Conservation (phyloP, 2,329 filamentous ascomycete genomes). For the Sphaerostilbella broomeana region DNA sequence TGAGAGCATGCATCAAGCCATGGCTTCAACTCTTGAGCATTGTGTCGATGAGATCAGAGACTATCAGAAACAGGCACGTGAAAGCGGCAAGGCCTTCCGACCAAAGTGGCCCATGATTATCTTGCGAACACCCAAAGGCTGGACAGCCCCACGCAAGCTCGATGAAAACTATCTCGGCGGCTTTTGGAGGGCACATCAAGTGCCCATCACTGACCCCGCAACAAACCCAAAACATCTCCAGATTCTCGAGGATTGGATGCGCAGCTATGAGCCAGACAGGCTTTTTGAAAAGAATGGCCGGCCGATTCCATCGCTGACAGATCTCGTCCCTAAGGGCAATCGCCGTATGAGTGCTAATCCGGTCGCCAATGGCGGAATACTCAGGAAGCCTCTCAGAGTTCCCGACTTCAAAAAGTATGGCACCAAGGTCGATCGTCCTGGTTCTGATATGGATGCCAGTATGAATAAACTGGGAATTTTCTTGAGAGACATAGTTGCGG, state of each 20-base stretch:
- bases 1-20: slow-evolving; percentile 72
- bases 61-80: slow-evolving; percentile 65
- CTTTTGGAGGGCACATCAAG: slow-evolving; percentile 75
- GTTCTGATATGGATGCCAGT: slow-evolving; percentile 49
- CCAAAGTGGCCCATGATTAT: slow-evolving; percentile 75
- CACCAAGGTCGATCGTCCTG: slow-evolving; percentile 55
- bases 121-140: slow-evolving; percentile 71
- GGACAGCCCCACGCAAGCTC: slow-evolving; percentile 68
- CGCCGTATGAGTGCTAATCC: slow-evolving; percentile 73
- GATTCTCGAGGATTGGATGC: slow-evolving; percentile 70
- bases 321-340: slow-evolving; percentile 57
- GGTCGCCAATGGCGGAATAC: slow-evolving; percentile 62
- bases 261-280: slow-evolving; percentile 65
- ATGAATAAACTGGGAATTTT: slow-evolving; percentile 66
- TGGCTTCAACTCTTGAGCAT: slow-evolving; percentile 69
- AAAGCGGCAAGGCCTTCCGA: slow-evolving; percentile 61
- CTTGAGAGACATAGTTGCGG: slow-evolving; percentile 59
- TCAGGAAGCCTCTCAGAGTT: slow-evolving; percentile 61
- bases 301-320: slow-evolving; percentile 55
- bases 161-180: slow-evolving; percentile 65
- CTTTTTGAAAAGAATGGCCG: slow-evolving; percentile 60
- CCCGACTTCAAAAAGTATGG: slow-evolving; percentile 65
- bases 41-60: slow-evolving; percentile 63
- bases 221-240: slow-evolving; percentile 60
- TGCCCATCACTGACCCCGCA: slow-evolving; percentile 65